phyloP scores from a whole-genome alignment of 371 early-diverging fungal species.

The Mortierella sp. region DNA sequence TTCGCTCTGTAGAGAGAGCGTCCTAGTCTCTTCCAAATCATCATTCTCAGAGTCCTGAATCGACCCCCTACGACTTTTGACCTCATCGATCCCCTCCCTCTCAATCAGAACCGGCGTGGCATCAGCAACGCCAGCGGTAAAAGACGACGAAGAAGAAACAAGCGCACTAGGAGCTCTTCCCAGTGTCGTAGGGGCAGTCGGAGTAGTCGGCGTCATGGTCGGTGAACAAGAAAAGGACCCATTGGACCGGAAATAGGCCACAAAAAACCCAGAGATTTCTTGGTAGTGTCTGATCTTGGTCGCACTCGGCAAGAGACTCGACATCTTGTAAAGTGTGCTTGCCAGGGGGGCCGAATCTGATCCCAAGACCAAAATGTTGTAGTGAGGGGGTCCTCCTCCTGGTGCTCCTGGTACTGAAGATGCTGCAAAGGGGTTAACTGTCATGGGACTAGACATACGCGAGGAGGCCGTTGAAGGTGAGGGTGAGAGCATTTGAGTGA shows the following conservation, averaged over 20 bases:
- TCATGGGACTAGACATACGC: neutral
- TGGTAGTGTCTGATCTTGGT: slow-evolving; percentile 54
- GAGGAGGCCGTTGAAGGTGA: slow-evolving; percentile 16
- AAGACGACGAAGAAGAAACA: neutral
- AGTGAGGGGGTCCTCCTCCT: slow-evolving; percentile 40
- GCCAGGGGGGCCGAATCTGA: slow-evolving; percentile 57
- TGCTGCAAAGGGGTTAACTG: neutral
- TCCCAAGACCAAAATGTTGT: slow-evolving; percentile 52
- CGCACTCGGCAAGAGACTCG: slow-evolving; percentile 37
- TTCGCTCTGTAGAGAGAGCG: neutral
- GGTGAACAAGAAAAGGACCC: slow-evolving; percentile 34
- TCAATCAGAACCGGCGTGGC: neutral
- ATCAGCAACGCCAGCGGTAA: neutral
- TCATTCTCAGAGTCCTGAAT: slow-evolving; percentile 19
- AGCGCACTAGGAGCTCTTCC: neutral
- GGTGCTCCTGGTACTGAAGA: neutral
- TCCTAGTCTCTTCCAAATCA: slow-evolving; percentile 3
- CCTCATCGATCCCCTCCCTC: slow-evolving; percentile 21
- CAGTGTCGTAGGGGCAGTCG: neutral
- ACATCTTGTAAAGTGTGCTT: slow-evolving; percentile 57
- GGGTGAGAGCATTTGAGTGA: slow-evolving; percentile 42
- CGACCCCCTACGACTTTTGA: slow-evolving; percentile 23
- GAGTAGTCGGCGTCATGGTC: neutral
- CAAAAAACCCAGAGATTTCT: slow-evolving; percentile 59
- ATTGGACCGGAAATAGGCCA: slow-evolving; percentile 48